Base-by-base conservation (phyloP, 208 protist species). In the Phytomonas francai region DNA sequence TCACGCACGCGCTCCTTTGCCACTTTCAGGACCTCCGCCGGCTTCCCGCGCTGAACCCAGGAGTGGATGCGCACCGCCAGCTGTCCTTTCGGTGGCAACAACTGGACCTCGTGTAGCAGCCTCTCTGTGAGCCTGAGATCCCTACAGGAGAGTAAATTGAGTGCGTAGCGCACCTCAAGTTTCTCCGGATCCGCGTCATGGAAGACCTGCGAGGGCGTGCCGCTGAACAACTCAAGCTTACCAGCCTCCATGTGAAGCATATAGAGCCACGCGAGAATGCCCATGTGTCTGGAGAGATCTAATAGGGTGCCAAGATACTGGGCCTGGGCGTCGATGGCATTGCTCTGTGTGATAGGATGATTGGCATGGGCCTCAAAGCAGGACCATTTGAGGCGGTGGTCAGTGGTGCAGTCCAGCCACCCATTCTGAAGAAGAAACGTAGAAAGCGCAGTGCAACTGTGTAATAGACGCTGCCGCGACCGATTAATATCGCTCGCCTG, bases 191-290 rank as follows among this genome's bases (percentile, higher is more conserved):
- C 71, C 27, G 66, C 61, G 58, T 63, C 72, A 78, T 78, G 85
- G n/a, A 93, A 67, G 14, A 71, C 32, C 31, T 76, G 59, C 25
- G 80, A 69, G 65, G 88, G 65, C 31, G 67, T 60, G 25, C 65
- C 63, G 49, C 70, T 69, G 60, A 81, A 76, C 30, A 63, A 60
- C 57, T 72, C 59, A 36, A 28, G 49, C 12, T 34, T 25, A 19
- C 49, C 73, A 59, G 33, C 45, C 34, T 81, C 66, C 45, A 78
- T 72, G 33, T 85, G 58, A 63, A 88, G 71, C 3, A 79, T 66
- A 59, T 87, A 87, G 19, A 93, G 72, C 79, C 79, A 84, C 31
- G 76, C 81, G 12, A 88, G 72, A 9, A 71, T 79, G 39, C 72
- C 66, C 3, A 80, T 82, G 49, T 83, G 57, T 34, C 42, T 58